Conservation (phyloP, 495 filamentous ascomycete species). For the Trichoderma gamsii region DNA sequence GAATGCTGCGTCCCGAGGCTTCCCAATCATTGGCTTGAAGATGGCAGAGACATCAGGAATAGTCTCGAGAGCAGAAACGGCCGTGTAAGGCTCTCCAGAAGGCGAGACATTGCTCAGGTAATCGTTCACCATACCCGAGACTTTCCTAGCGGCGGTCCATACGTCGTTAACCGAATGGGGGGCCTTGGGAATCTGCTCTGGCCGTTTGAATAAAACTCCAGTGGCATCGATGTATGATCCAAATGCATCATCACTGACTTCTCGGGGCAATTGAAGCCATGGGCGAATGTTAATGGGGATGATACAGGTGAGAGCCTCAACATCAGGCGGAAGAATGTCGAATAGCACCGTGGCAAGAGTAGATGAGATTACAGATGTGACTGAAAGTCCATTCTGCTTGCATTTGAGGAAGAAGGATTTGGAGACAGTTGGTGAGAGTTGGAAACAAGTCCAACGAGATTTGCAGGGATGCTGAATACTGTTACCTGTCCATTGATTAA, state of each 20-base stretch:
- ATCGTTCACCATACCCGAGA: not conserved
- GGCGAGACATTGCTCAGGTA: constrained; percentile 17
- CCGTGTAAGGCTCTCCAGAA: constrained; percentile 11
- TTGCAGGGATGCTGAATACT: not conserved
- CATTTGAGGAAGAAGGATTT: not conserved
- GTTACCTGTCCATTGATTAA: not conserved
- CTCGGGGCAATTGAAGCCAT: constrained; percentile 16
- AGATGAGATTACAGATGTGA: not conserved
- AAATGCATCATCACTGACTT: not conserved
- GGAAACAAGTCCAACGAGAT: not conserved
- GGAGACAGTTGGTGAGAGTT: not conserved
- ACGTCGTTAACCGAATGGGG: not conserved
- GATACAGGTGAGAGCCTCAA: constrained; percentile 14
- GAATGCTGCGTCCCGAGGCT: constrained; percentile 17
- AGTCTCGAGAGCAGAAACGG: constrained; percentile 16
- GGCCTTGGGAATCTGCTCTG: not conserved
- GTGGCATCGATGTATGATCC: not conserved
- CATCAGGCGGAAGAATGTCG: not conserved
- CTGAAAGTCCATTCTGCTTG: not conserved
- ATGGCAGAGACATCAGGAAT: constrained; percentile 17
- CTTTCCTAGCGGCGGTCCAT: not conserved
- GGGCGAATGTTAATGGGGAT: constrained; percentile 20
- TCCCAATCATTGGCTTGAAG: constrained; percentile 13
- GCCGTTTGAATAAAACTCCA: not conserved
- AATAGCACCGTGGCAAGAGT: constrained; percentile 15